Evolutionary conservation across 108 stramenopile genomes (phyloP).

Genomic region (Nannochloropsis gaditana): DNA sequence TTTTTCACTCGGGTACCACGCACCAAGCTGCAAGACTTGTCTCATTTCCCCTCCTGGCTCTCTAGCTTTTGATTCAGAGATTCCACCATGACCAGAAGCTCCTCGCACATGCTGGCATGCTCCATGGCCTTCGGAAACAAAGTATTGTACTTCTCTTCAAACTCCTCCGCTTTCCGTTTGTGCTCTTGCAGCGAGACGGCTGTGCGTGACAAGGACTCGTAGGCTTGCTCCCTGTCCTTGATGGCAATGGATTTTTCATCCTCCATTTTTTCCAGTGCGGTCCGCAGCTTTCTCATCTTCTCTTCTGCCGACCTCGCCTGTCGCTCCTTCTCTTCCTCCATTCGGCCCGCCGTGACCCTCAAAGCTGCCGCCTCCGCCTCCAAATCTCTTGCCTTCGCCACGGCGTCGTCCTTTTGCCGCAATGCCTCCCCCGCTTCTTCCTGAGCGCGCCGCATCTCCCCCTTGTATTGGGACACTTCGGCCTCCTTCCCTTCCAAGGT

Average conservation of each 20-base stretch:
- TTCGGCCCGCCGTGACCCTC: background rate
- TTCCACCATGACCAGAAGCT: constrained; percentile 13
- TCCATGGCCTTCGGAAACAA: background rate
- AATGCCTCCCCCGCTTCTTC: background rate
- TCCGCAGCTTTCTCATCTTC: background rate
- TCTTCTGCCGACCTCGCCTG: background rate
- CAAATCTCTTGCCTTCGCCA: background rate
- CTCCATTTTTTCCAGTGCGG: background rate
- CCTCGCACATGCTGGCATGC: background rate
- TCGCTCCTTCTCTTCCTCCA: constrained; percentile 14
- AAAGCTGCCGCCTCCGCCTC: background rate
- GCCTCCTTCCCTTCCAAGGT: constrained; percentile 6
- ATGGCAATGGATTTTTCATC: background rate
- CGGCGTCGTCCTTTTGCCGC: background rate
- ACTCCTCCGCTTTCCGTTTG: constrained; percentile 16
- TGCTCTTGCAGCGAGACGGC: constrained; percentile 3
- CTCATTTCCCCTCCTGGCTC: background rate
- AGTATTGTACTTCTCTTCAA: background rate
- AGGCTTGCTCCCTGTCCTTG: background rate
- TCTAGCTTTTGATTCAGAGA: background rate
- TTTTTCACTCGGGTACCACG: too few species aligned
- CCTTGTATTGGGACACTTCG: background rate
- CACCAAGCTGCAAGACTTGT: too few species aligned
- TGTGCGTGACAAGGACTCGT: background rate
- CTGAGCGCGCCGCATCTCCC: background rate